Evolutionary conservation across 2,329 filamentous ascomycete species (phyloP).

Genomic region (Nemania abortiva): DNA sequence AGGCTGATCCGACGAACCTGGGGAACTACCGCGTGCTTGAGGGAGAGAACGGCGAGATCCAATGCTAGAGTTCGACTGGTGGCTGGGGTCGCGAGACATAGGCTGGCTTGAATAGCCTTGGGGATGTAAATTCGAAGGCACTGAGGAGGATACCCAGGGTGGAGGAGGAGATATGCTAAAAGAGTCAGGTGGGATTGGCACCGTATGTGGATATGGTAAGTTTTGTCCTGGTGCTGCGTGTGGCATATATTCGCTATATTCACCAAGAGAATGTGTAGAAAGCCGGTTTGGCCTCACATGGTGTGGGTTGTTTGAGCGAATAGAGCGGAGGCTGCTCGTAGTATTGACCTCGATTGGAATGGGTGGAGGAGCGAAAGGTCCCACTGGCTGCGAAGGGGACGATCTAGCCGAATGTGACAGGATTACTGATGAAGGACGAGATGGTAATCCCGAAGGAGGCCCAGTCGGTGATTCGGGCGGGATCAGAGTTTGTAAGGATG

Average conservation of each 20-base stretch:
- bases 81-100: conserved; percentile 62
- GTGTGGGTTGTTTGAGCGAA: conserved; percentile 24
- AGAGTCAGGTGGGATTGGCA: conserved; percentile 40
- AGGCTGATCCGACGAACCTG: conserved; percentile 26
- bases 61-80: conserved; percentile 53
- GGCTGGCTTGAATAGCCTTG: conserved; percentile 63
- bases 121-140: conserved; percentile 43
- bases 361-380: conserved; percentile 49
- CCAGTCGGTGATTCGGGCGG: conserved; percentile 34
- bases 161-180: conserved; percentile 39
- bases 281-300: conserved; percentile 31
- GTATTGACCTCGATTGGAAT: conserved; percentile 49
- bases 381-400: conserved; percentile 45
- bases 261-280: conserved; percentile 38
- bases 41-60: conserved; percentile 42
- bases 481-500: conserved; percentile 25
- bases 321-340: conserved; percentile 46
- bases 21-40: conserved; percentile 19
- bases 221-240: conserved; percentile 15
- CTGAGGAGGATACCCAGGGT: conserved; percentile 44
- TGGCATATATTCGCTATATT: conserved; percentile 37
- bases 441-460: conserved; percentile 33
- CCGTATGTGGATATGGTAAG: conserved; percentile 45
- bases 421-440: conserved; percentile 37
- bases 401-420: conserved; percentile 46